Evolutionary conservation across 495 filamentous ascomycete species (phyloP).

Genomic region (Baudoinia panamericana): DNA sequence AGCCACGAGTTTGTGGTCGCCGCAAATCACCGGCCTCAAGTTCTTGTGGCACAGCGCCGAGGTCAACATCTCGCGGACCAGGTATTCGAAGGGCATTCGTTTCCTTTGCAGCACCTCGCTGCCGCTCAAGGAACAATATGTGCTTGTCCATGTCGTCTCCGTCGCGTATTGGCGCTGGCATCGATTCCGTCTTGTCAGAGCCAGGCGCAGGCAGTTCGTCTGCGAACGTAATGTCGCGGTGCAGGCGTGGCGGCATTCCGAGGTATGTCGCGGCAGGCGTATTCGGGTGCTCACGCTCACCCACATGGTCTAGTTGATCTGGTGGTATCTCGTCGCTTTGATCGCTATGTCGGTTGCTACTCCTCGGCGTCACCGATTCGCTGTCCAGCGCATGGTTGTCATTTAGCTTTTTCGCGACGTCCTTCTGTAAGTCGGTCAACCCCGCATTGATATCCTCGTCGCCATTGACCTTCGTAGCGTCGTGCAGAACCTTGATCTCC

Average conservation of each 20-base stretch:
- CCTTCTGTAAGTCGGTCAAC: slow-evolving; percentile 2
- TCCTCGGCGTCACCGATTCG: slow-evolving; percentile 8
- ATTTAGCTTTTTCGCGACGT: slow-evolving; percentile 11
- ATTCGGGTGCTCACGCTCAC: slow-evolving; percentile 15
- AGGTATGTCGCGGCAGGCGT: slow-evolving; percentile 6
- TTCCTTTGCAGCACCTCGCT: slow-evolving; percentile 59
- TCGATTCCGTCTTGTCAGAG: slow-evolving; percentile 13
- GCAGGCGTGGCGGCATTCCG: slow-evolving; percentile 11
- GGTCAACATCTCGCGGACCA: slow-evolving; percentile 73
- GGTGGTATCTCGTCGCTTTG: slow-evolving; percentile 22
- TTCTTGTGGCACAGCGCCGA: slow-evolving; percentile 54
- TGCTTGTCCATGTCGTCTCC: slow-evolving; percentile 39
- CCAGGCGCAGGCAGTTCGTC: slow-evolving; percentile 34
- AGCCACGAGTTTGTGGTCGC: slow-evolving; percentile 10
- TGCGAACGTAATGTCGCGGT: slow-evolving; percentile 48
- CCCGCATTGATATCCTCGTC: slow-evolving; percentile 22
- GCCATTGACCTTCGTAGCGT: slow-evolving; percentile 29
- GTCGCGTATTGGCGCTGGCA: slow-evolving; percentile 9
- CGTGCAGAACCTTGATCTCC: slow-evolving; percentile 54
- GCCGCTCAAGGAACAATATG: slow-evolving; percentile 70
- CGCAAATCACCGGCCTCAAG: slow-evolving; percentile 30
- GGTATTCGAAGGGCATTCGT: slow-evolving; percentile 69
- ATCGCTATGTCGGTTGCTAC: slow-evolving; percentile 7
- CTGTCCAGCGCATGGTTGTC: slow-evolving; percentile 1
- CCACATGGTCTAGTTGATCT: slow-evolving; percentile 20